These are phyloP conservation scores for Podaxis sp. DNA, from an alignment of 768 basidiomycete genomes.

Conservation along the genomic window DNA sequence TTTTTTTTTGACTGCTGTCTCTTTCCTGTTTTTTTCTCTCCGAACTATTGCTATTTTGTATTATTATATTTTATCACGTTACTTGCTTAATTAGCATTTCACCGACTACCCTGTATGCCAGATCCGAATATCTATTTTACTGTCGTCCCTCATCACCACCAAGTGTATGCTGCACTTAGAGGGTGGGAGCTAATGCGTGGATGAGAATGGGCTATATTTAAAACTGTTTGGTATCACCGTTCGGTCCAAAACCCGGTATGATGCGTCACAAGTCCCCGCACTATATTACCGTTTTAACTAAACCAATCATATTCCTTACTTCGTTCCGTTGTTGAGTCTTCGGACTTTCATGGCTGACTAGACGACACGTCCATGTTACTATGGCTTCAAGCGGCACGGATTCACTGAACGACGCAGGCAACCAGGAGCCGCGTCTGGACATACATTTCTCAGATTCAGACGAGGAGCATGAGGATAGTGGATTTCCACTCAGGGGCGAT, in stretches of 20 bases:
- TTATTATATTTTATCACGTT: slow-evolving; percentile 15
- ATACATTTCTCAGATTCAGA: slow-evolving; percentile 41
- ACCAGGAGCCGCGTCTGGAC: slow-evolving; percentile 6
- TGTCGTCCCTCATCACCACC: not conserved
- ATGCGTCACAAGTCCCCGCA: not conserved
- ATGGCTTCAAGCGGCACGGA: slow-evolving; percentile 8
- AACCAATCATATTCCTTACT: not conserved
- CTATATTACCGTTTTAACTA: no score
- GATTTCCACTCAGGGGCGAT: slow-evolving; percentile 45
- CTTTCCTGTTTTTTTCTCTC: slow-evolving; percentile 1
- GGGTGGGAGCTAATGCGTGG: not conserved
- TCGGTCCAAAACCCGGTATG: not conserved
- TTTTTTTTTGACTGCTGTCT: slow-evolving; percentile 10
- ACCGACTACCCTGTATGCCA: slow-evolving; percentile 4
- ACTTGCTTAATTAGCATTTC: slow-evolving; percentile 10
- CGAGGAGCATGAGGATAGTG: slow-evolving; percentile 39
- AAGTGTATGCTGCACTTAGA: not conserved
- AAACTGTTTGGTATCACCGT: not conserved
- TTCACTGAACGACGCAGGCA: not conserved
- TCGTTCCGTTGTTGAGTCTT: not conserved
- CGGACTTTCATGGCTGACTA: slow-evolving; percentile 1
- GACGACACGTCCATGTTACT: not conserved
- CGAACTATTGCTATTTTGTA: slow-evolving; percentile 15
- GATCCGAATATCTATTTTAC: not conserved
- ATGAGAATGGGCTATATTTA: not conserved